phyloP scores from a whole-genome alignment of 768 basidiomycete species.

The Cystofilobasidium macerans region DNA sequence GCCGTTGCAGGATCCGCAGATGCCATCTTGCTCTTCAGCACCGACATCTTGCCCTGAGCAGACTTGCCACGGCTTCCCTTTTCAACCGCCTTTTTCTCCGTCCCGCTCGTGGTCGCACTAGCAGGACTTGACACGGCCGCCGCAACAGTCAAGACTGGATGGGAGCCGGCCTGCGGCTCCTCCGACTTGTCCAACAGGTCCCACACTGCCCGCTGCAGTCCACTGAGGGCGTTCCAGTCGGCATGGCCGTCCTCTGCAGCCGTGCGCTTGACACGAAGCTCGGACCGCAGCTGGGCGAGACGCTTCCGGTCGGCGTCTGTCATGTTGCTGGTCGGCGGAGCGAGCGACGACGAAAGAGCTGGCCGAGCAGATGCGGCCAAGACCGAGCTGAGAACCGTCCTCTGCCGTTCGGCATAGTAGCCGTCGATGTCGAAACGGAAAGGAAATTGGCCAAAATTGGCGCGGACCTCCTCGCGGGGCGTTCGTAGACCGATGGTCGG shows the following conservation, averaged over 20 bases:
- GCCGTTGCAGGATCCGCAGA: background rate
- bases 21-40: background rate
- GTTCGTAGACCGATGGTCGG: constrained; percentile 21
- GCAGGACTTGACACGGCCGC: background rate
- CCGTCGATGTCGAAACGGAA: constrained; percentile 15
- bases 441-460: constrained; percentile 11
- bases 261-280: background rate
- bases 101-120: too few species aligned
- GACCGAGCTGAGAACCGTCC: background rate
- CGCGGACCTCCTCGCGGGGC: constrained; percentile 18
- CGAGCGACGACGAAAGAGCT: background rate
- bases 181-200: background rate
- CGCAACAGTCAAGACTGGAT: background rate
- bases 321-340: background rate
- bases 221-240: background rate
- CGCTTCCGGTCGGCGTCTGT: background rate
- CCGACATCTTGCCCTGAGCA: too few species aligned
- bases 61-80: too few species aligned
- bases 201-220: constrained; percentile 1
- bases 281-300: background rate
- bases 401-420: background rate
- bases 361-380: background rate
- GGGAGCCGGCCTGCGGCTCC: background rate
- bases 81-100: too few species aligned
- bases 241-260: background rate